Conservation (phyloP, 1,139 yeast genomes). For the Scheffersomyces parashehatae region DNA sequence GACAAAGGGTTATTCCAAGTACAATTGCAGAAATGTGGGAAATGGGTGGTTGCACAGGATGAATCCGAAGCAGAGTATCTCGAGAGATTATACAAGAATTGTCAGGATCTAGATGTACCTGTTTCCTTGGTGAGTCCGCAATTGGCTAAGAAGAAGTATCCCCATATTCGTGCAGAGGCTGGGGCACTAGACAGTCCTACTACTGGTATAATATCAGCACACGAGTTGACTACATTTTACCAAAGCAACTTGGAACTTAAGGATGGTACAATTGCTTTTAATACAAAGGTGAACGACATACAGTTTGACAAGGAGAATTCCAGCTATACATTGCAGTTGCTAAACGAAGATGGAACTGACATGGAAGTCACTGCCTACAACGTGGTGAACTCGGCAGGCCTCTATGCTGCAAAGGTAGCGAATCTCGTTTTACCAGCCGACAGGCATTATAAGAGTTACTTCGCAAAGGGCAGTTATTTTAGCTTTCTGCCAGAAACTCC, state of each 20-base stretch:
- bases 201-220: slow-evolving; percentile 84
- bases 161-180: slow-evolving; percentile 60
- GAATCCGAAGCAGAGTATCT: slow-evolving; percentile 63
- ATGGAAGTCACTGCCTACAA: slow-evolving; percentile 54
- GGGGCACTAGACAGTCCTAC: slow-evolving; percentile 78
- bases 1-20: slow-evolving; percentile 50
- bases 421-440: slow-evolving; percentile 68
- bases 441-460: slow-evolving; percentile 58
- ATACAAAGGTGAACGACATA: slow-evolving; percentile 56
- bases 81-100: slow-evolving; percentile 50
- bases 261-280: slow-evolving; percentile 67
- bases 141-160: slow-evolving; percentile 53
- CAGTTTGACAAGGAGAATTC: slow-evolving; percentile 18
- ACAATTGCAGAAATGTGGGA: slow-evolving; percentile 67
- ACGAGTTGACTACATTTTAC: slow-evolving; percentile 64
- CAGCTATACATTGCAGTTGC: slow-evolving; percentile 31
- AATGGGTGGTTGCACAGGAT: slow-evolving; percentile 85
- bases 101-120: slow-evolving; percentile 57
- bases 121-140: slow-evolving; percentile 52
- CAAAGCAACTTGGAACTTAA: slow-evolving; percentile 51
- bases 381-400: slow-evolving; percentile 78
- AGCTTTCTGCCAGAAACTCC: slow-evolving; percentile 50
- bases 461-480: slow-evolving; percentile 85
- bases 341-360: slow-evolving; percentile 34
- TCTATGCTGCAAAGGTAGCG: slow-evolving; percentile 67